These are phyloP conservation scores for Ramaria sp. DNA, from an alignment of 768 basidiomycete genomes.

Conservation along the genomic window DNA sequence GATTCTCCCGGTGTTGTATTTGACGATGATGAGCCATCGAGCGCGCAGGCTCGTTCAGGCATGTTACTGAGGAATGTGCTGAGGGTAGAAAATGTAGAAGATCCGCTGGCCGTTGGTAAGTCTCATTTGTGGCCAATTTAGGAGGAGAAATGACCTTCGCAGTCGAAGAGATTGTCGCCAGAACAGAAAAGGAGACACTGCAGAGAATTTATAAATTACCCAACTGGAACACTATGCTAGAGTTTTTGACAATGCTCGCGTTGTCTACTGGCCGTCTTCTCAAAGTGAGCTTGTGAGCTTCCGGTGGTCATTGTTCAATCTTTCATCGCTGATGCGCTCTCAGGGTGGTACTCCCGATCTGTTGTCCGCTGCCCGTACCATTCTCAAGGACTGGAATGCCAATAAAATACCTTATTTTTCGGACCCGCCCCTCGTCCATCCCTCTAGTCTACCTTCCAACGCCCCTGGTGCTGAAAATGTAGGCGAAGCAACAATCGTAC, in stretches of 20 bases:
- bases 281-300: conserved; percentile 40
- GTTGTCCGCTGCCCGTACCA: conserved; percentile 66
- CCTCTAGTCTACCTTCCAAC: conserved; percentile 55
- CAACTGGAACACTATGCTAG: conserved; percentile 55
- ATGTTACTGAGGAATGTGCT: conserved; percentile 81
- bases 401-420: conserved; percentile 92
- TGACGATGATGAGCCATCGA: conserved; percentile 58
- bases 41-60: conserved; percentile 37
- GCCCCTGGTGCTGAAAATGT: conserved; percentile 72
- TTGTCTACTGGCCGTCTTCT: conserved; percentile 72
- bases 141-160: not conserved
- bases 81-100: conserved; percentile 83
- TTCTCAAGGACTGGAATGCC: conserved; percentile 89
- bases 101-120: conserved; percentile 82
- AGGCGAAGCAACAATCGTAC: conserved; percentile 72
- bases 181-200: conserved; percentile 62
- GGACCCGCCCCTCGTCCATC: conserved; percentile 65
- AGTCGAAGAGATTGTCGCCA: conserved; percentile 81
- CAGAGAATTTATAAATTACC: conserved; percentile 83
- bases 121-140: conserved; percentile 6
- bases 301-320: not conserved
- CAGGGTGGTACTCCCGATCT: conserved; percentile 90
- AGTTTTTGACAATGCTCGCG: conserved; percentile 87
- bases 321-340: not conserved
- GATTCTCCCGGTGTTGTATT: conserved; percentile 99